Percentiles rank a stretch among this genome's conserved stretches.
Evolutionary conservation across 139 green algal genomes (phyloP).

Genomic region (Mesotaenium endlicherianum): DNA sequence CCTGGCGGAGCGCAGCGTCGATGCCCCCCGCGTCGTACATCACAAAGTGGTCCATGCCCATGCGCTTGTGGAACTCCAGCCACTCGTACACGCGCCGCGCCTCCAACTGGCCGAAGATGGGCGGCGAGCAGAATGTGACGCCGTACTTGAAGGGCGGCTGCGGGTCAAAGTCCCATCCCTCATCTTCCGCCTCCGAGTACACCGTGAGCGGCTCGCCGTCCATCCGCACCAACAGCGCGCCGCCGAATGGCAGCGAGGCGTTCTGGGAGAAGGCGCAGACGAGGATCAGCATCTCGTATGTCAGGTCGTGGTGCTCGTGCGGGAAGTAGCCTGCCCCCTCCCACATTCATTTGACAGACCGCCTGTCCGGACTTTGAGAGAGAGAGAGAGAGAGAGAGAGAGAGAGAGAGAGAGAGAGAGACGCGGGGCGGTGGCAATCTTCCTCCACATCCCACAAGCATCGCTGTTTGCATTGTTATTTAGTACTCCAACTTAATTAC

Average conservation of each 20-base stretch:
- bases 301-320: constrained; percentile 32
- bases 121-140: constrained; percentile 33
- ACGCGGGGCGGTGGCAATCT: no score
- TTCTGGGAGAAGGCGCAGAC: neutral
- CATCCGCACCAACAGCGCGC: neutral
- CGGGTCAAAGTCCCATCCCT: neutral
- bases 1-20: neutral
- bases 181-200: neutral
- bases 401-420: no score
- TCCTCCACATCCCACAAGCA: no score
- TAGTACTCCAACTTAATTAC: no score
- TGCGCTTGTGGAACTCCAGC: constrained; percentile 33
- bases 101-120: neutral
- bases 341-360: no score
- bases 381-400: no score
- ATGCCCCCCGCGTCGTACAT: constrained; percentile 32
- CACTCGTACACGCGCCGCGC: neutral
- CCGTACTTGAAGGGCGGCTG: constrained; percentile 5
- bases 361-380: no score
- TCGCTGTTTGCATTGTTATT: no score
- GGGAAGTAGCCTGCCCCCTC: constrained; percentile 19
- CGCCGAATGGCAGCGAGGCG: neutral
- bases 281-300: constrained; percentile 28
- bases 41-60: constrained; percentile 15
- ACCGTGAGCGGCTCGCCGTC: neutral